These are phyloP conservation scores for Didymella keratinophila DNA, from an alignment of 2,329 filamentous ascomycete genomes.

Conservation along the genomic window DNA sequence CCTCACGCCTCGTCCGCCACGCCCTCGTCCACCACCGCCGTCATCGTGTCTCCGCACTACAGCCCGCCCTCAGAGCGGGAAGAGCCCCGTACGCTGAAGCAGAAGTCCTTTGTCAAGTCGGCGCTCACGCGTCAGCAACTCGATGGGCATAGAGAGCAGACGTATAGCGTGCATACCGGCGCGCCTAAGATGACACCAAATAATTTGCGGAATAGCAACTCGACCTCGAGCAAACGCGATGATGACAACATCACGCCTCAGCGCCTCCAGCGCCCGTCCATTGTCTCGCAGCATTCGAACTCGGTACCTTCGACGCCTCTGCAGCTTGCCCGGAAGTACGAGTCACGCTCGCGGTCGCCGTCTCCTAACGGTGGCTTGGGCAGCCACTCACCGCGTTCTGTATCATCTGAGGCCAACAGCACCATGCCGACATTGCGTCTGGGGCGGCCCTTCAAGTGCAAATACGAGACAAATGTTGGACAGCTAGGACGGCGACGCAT, in stretches of 20 bases:
- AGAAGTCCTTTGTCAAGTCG: slow-evolving; percentile 41
- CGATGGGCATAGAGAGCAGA: slow-evolving; percentile 49
- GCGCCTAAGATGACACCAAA: slow-evolving; percentile 51
- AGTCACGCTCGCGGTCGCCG: slow-evolving; percentile 77
- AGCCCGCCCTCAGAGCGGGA: slow-evolving; percentile 47
- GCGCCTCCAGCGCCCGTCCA: slow-evolving; percentile 55
- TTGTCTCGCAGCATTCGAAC: slow-evolving; percentile 74
- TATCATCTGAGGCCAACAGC: slow-evolving; percentile 86
- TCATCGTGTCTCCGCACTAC: slow-evolving; percentile 52
- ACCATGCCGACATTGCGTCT: slow-evolving; percentile 72
- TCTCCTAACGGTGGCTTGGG: slow-evolving; percentile 77
- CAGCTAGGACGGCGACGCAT: slow-evolving; percentile 80
- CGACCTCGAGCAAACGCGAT: slow-evolving; percentile 41
- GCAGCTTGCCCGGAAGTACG: slow-evolving; percentile 84
- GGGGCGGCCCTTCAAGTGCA: slow-evolving; percentile 70
- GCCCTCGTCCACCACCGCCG: slow-evolving; percentile 40
- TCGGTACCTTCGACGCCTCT: slow-evolving; percentile 94
- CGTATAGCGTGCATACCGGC: slow-evolving; percentile 46
- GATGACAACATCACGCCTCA: slow-evolving; percentile 28
- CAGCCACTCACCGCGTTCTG: slow-evolving; percentile 87
- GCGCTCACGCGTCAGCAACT: slow-evolving; percentile 41
- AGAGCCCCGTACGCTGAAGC: slow-evolving; percentile 37
- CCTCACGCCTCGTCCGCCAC: slow-evolving; percentile 28
- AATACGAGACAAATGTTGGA: slow-evolving; percentile 86
- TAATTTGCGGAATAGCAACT: slow-evolving; percentile 28